Evolutionary conservation across 176 grass and related monocot species (phyloP).

Genomic region (Carex cristatella): DNA sequence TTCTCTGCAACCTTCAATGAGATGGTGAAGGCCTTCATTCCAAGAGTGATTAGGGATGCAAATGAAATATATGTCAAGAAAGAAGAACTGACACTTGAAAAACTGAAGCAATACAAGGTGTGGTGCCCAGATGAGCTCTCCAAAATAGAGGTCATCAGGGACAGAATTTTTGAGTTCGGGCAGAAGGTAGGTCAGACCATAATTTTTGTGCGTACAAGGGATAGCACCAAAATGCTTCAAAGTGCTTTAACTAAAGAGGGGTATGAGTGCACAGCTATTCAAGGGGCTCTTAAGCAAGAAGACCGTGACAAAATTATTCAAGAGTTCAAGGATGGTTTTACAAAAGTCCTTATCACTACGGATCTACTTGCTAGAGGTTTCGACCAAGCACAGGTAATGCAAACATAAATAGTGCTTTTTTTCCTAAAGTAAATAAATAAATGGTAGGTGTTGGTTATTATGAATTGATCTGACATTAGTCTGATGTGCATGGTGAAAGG

Average conservation of each 20-base stretch:
- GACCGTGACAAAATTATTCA: constrained; percentile 81
- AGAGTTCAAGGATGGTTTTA: constrained; percentile 90
- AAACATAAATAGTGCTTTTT: not conserved
- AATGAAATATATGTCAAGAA: constrained; percentile 93
- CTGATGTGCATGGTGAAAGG: constrained; percentile 36
- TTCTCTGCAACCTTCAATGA: constrained; percentile 98
- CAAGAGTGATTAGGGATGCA: constrained; percentile 60
- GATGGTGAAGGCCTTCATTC: constrained; percentile 82
- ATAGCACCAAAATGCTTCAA: constrained; percentile 68
- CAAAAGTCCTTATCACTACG: constrained; percentile 87
- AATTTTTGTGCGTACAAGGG: constrained; percentile 74
- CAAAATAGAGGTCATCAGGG: constrained; percentile 86
- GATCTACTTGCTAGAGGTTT: constrained; percentile 91
- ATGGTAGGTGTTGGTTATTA: not conserved
- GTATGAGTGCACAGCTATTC: constrained; percentile 85
- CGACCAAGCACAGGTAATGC: constrained; percentile 87
- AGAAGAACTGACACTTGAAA: constrained; percentile 92
- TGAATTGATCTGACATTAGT: not conserved
- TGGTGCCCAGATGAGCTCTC: constrained; percentile 61
- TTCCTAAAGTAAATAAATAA: not conserved
- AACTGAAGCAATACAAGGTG: constrained; percentile 92
- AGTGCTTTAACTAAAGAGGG: constrained; percentile 63
- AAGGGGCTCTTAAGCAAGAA: constrained; percentile 77
- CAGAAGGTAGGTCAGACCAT: constrained; percentile 94
- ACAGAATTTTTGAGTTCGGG: constrained; percentile 88